Base-by-base conservation (phyloP, 352 stramenopile genomes). In the Globisporangium nunn region DNA sequence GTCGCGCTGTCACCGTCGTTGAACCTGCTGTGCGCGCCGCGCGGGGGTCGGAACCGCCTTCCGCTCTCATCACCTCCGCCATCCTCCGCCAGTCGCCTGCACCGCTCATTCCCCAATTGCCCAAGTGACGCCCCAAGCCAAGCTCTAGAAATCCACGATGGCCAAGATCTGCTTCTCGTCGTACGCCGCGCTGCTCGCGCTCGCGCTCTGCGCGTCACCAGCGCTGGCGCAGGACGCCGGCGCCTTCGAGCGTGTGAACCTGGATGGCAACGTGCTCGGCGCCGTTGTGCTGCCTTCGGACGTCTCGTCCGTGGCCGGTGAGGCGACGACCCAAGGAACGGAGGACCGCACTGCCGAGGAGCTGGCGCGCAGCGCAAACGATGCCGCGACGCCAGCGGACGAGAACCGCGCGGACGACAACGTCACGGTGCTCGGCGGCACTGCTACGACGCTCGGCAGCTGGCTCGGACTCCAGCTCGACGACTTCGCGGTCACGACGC, bases 401-500 rank as follows among this genome's bases (percentile, higher is more conserved):
- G 46, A 37, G 11, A 23, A 51, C 46, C 23, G 29, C 23, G 46
- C 8, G 3, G 46, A 50, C n/a, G 53, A 58, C 37, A 17, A 43
- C 23, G 31, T 23, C 4, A 41, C 39, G 14, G 51, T 58, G 23
- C 50, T 57, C 23, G 50, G 44, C 7, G 51, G 44, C 37, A 43
- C 11, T 4, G 30, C n/a, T 4, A 54, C 33, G n/a, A 23, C 50
- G n/a, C 33, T 63, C 40, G 51, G 57, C 8, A 37, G 43, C 15
- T 58, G 50, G 57, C 40, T 49, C 31, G 50, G 44, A n/a, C 18
- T 58, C 31, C 30, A 37, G 6, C 18, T 58, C 33, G 44, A 53
- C 29, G n/a, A 58, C 31, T 41, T 35, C 28, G 57, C 45, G 15
- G 51, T 63, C 35, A 44, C 41, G 23, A 37, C 75, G 45, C 66